phyloP scores from a whole-genome alignment of 2,329 filamentous ascomycete genomes.

The Microdochium bolleyi region DNA sequence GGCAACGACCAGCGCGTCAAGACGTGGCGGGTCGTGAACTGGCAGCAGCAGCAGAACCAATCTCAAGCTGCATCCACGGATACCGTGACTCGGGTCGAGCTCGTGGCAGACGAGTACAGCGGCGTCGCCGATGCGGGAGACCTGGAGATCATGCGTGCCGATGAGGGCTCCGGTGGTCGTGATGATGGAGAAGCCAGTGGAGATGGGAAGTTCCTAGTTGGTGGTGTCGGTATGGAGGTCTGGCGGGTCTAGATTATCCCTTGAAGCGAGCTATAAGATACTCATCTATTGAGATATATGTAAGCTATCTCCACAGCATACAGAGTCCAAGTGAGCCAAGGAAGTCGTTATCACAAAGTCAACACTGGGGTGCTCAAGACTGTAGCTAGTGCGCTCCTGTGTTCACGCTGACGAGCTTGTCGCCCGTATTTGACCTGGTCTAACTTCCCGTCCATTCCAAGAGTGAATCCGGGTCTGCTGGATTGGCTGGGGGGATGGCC shows the following conservation, averaged over 20 bases:
- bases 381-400: no score
- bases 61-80: slow-evolving; percentile 2
- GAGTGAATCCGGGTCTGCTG: no score
- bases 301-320: no score
- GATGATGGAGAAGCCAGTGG: neutral
- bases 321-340: no score
- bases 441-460: no score
- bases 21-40: slow-evolving; percentile 34
- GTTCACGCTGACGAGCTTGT: no score
- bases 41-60: slow-evolving; percentile 7
- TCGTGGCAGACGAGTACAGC: slow-evolving; percentile 45
- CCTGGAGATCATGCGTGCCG: slow-evolving; percentile 28
- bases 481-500: no score
- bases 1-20: slow-evolving; percentile 58
- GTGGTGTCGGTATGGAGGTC: slow-evolving; percentile 37
- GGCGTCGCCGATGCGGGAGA: slow-evolving; percentile 53
- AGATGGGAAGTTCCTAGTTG: slow-evolving; percentile 25
- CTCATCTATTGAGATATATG: no score
- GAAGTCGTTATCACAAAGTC: no score
- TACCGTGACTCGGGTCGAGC: slow-evolving; percentile 18
- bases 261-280: no score
- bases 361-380: no score
- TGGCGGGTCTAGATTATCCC: slow-evolving; percentile 19
- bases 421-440: no score
- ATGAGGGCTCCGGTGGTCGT: slow-evolving; percentile 12